Evolutionary conservation across 1,284 basidiomycete species (phyloP).

Genomic region (Fistulina hepatica): DNA sequence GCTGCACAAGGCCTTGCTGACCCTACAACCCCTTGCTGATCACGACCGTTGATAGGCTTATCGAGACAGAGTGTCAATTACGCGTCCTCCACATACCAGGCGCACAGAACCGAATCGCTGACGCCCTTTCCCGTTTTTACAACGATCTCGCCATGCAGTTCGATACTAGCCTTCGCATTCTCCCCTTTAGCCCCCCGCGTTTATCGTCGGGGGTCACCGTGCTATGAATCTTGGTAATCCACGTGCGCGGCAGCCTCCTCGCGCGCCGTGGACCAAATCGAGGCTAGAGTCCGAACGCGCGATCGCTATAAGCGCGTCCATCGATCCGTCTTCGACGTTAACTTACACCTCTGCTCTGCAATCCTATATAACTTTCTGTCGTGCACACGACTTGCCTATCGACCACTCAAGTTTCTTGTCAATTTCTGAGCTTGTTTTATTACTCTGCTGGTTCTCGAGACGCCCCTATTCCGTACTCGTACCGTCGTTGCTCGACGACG

Average conservation of each 20-base stretch:
- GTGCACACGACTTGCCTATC: conserved; percentile 21
- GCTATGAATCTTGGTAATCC: conserved; percentile 15
- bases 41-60: too few relatives aligned
- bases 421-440: too few relatives aligned
- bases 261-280: conserved; percentile 23
- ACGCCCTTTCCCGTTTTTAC: conserved; percentile 15
- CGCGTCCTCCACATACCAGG: conserved; percentile 18
- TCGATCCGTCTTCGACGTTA: conserved; percentile 20
- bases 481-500: too few relatives aligned
- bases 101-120: conserved; percentile 18
- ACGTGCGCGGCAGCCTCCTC: conserved; percentile 17
- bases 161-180: conserved; percentile 9
- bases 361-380: conserved; percentile 30
- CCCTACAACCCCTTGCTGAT: too few relatives aligned
- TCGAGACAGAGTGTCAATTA: too few relatives aligned
- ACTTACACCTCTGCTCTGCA: conserved; percentile 26
- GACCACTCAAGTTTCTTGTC: too few relatives aligned
- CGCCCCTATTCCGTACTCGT: too few relatives aligned
- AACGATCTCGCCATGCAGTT: neutral
- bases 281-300: conserved; percentile 22
- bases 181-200: conserved; percentile 19
- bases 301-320: conserved; percentile 21
- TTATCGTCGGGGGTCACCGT: conserved; percentile 17
- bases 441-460: too few relatives aligned
- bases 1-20: conserved; percentile 20